These are phyloP conservation scores for Sanchytrium tribonematis DNA, from an alignment of 371 early-diverging fungal genomes.

Conservation along the genomic window DNA sequence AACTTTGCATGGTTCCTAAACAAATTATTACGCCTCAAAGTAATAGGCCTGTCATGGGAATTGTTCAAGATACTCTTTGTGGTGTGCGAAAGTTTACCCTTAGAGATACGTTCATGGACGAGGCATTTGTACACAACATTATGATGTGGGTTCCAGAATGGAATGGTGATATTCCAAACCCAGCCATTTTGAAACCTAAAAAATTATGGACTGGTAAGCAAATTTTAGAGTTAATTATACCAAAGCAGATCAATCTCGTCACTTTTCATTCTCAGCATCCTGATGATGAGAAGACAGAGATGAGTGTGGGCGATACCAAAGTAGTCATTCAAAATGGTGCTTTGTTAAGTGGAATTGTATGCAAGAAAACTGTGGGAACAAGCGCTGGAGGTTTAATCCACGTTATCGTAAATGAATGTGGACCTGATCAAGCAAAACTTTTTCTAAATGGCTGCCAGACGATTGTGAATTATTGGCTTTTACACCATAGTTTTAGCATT, in stretches of 20 bases:
- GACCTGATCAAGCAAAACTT: slow-evolving; percentile 53
- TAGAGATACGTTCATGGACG: slow-evolving; percentile 72
- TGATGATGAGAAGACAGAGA: slow-evolving; percentile 42
- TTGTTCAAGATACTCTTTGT: slow-evolving; percentile 97
- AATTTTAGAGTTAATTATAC: slow-evolving; percentile 71
- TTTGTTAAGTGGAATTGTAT: slow-evolving; percentile 67
- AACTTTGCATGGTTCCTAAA: slow-evolving; percentile 89
- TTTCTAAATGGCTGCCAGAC: slow-evolving; percentile 89
- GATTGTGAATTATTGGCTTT: slow-evolving; percentile 85
- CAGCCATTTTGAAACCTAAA: slow-evolving; percentile 80
- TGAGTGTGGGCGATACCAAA: slow-evolving; percentile 66
- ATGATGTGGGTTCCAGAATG: slow-evolving; percentile 82
- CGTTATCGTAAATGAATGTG: slow-evolving; percentile 81
- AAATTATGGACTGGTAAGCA: slow-evolving; percentile 98
- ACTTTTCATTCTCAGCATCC: slow-evolving; percentile 47
- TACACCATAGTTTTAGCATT: slow-evolving; percentile 76
- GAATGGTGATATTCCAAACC: slow-evolving; percentile 77
- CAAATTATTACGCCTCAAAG: slow-evolving; percentile 96
- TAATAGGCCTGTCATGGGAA: slow-evolving; percentile 98
- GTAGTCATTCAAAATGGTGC: slow-evolving; percentile 85
- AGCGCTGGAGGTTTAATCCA: slow-evolving; percentile 82
- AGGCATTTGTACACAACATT: slow-evolving; percentile 76
- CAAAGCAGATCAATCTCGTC: slow-evolving; percentile 30
- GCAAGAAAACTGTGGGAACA: slow-evolving; percentile 91
- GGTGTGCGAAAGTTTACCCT: slow-evolving; percentile 86